These are phyloP conservation scores for Isabelozyma gotoi DNA, from an alignment of 805 yeast genomes.

Conservation along the genomic window DNA sequence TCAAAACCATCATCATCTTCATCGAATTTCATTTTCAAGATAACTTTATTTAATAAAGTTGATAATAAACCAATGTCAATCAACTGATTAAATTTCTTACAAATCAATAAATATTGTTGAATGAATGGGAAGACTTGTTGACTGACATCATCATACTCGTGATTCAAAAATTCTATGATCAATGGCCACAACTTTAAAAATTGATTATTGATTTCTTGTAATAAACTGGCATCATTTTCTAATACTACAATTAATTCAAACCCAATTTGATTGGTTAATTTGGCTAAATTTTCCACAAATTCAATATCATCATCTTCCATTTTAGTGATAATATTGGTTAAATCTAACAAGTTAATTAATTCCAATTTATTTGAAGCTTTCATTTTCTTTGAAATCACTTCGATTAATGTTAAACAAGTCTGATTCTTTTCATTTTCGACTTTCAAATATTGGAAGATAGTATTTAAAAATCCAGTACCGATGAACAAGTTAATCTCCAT, in stretches of 20 bases:
- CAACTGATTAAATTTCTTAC: slow-evolving; percentile 53
- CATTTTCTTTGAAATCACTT: slow-evolving; percentile 77
- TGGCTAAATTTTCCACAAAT: slow-evolving; percentile 74
- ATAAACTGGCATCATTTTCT: slow-evolving; percentile 45
- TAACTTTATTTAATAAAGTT: slow-evolving; percentile 64
- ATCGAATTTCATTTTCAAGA: slow-evolving; percentile 78
- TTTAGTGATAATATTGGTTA: slow-evolving; percentile 52
- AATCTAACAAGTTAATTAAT: slow-evolving; percentile 64
- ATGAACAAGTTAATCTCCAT: slow-evolving; percentile 78
- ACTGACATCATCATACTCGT: slow-evolving; percentile 88
- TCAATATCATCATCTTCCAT: slow-evolving; percentile 50
- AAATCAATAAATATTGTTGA: slow-evolving; percentile 66
- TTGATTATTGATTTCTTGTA: slow-evolving; percentile 41
- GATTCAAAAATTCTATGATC: slow-evolving; percentile 65
- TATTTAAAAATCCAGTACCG: slow-evolving; percentile 53
- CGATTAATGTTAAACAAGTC: slow-evolving; percentile 59
- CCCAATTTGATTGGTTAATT: slow-evolving; percentile 70
- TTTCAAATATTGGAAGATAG: slow-evolving; percentile 59
- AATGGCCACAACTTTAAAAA: slow-evolving; percentile 70
- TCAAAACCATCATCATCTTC: slow-evolving; percentile 72
- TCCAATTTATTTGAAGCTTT: slow-evolving; percentile 68
- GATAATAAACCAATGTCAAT: slow-evolving; percentile 51
- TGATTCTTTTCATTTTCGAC: slow-evolving; percentile 49
- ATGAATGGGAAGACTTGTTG: slow-evolving; percentile 80
- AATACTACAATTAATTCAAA: slow-evolving; percentile 70